phyloP scores from a whole-genome alignment of 2,329 filamentous ascomycete species.

The Penicillium janthinellum region DNA sequence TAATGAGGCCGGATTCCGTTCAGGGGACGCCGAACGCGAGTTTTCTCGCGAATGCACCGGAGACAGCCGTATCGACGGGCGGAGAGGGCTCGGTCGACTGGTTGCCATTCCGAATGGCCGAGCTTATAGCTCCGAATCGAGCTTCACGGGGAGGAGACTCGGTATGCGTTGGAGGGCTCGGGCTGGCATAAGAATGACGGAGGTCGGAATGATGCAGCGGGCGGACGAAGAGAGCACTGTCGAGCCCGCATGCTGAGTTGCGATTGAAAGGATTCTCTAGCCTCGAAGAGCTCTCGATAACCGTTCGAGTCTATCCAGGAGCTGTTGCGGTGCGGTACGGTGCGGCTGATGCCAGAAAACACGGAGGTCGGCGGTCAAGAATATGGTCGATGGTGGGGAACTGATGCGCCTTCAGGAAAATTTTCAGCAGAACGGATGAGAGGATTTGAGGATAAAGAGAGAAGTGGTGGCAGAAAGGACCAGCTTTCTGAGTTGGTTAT shows the following conservation, averaged over 20 bases:
- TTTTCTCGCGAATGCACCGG: slow-evolving; percentile 31
- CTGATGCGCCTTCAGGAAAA: neutral
- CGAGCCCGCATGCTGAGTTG: slow-evolving; percentile 42
- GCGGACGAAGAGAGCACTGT: slow-evolving; percentile 33
- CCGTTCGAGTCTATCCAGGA: neutral
- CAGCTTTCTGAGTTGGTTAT: slow-evolving; percentile 7
- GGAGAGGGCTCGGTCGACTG: slow-evolving; percentile 34
- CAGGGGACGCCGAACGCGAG: slow-evolving; percentile 42
- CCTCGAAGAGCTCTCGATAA: slow-evolving; percentile 3
- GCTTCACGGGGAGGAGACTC: slow-evolving; percentile 24
- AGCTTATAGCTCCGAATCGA: slow-evolving; percentile 19
- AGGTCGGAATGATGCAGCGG: slow-evolving; percentile 31
- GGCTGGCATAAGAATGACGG: slow-evolving; percentile 29
- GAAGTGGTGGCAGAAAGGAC: slow-evolving; percentile 5
- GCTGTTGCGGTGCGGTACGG: neutral
- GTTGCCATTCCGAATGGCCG: slow-evolving; percentile 34
- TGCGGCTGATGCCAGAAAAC: neutral
- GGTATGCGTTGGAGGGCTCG: slow-evolving; percentile 16
- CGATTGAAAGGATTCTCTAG: slow-evolving; percentile 26
- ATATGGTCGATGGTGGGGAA: neutral
- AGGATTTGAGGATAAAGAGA: slow-evolving; percentile 1
- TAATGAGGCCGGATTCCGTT: slow-evolving; percentile 38
- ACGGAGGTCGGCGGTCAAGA: slow-evolving; percentile 8
- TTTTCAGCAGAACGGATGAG: slow-evolving; percentile 5
- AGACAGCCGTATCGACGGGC: slow-evolving; percentile 32